These are phyloP conservation scores for Hsuehochloa calcarea DNA, from an alignment of 176 grass and related monocot genomes.

Conservation along the genomic window DNA sequence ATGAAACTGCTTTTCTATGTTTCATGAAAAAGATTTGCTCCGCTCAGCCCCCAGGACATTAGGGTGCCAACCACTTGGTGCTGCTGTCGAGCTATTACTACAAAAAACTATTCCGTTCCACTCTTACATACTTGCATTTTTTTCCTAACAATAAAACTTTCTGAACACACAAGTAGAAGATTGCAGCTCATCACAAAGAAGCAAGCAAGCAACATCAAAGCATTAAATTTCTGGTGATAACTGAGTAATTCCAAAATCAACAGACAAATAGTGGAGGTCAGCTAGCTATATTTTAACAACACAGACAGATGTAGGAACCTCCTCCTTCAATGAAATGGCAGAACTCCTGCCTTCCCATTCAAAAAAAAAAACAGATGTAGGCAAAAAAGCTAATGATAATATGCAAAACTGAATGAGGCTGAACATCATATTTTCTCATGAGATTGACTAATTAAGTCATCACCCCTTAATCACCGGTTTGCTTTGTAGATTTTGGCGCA, in stretches of 20 bases:
- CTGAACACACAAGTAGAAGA: background rate
- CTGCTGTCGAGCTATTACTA: background rate
- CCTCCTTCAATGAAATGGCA: too few relatives aligned
- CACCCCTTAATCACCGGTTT: background rate
- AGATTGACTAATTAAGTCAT: background rate
- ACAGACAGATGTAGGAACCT: background rate
- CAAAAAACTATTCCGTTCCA: constrained; percentile 3
- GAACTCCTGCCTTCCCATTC: too few relatives aligned
- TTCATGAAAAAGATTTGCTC: constrained; percentile 1
- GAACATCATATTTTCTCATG: background rate
- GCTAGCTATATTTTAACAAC: background rate
- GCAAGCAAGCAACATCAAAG: background rate
- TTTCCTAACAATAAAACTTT: background rate
- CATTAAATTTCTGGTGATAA: background rate
- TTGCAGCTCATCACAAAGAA: background rate
- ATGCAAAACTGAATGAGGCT: background rate
- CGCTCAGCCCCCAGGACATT: background rate
- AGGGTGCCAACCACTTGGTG: background rate
- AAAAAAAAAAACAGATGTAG: background rate
- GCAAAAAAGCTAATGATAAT: background rate
- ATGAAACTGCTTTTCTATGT: background rate
- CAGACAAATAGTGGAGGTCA: background rate
- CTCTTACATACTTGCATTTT: background rate
- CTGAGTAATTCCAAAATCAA: background rate
- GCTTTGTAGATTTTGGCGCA: background rate